phyloP scores from a whole-genome alignment of 331 rosid genomes.

The Rosa hybrid region DNA sequence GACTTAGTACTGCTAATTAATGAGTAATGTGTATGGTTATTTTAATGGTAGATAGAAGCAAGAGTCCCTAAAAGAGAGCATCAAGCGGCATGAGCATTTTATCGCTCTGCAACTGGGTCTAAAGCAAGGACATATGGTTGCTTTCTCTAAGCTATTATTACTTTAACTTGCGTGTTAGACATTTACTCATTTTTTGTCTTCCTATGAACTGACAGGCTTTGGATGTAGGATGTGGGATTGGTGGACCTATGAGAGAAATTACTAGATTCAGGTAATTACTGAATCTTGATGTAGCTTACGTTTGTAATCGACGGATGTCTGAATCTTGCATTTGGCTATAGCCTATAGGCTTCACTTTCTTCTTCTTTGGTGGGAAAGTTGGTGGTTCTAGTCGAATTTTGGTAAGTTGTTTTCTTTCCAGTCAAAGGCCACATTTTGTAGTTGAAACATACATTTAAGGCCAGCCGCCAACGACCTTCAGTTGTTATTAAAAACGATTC shows the following conservation, averaged over 20 bases:
- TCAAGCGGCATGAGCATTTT: constrained; percentile 79
- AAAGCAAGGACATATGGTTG: constrained; percentile 75
- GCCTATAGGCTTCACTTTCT: not conserved
- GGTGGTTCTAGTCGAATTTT: too few relatives aligned
- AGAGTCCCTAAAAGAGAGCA: constrained; percentile 76
- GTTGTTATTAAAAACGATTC: too few relatives aligned
- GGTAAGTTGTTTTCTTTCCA: too few relatives aligned
- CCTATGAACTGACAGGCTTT: constrained; percentile 39
- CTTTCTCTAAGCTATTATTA: constrained; percentile 11
- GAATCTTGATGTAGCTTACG: not conserved
- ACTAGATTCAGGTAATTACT: constrained; percentile 55
- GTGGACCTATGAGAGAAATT: constrained; percentile 73
- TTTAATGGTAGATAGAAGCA: constrained; percentile 54
- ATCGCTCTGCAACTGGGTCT: constrained; percentile 65
- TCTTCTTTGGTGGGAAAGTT: not conserved
- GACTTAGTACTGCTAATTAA: not conserved
- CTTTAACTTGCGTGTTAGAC: not conserved
- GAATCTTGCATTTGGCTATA: not conserved
- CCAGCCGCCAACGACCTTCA: too few relatives aligned
- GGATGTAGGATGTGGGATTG: constrained; percentile 85
- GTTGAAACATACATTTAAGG: too few relatives aligned
- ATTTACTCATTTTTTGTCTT: not conserved
- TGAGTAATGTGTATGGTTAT: not conserved
- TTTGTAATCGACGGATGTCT: not conserved
- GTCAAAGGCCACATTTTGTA: too few relatives aligned